Base-by-base conservation (phyloP, 495 filamentous ascomycete species). In the Xylaria curta region DNA sequence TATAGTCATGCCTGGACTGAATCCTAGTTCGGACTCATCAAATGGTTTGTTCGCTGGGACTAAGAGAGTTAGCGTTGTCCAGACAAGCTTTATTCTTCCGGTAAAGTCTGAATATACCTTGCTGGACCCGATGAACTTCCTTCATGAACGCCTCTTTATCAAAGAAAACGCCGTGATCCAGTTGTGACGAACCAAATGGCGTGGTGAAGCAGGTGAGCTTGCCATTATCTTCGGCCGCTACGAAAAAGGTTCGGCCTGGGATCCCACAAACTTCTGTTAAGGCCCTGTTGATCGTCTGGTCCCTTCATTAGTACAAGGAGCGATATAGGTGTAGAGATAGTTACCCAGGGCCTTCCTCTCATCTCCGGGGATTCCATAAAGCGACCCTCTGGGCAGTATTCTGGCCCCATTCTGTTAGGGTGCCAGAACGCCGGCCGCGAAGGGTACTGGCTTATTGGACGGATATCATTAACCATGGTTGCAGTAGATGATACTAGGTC, bases 401-500 rank as follows among this genome's bases (percentile, higher is more conserved):
- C 77, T 38, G 72, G 66, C 12, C 69, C 66, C 54, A 74, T 71
- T 49, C 73, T 70, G 24, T 68, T 72, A 54, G 64, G 66, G 19
- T 70, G 26, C 72, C 75, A 77, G 46, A 62, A 66, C 19, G 73
- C 13, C 28, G 70, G 42, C 44, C 76, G 73, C 26, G 67, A 56
- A 33, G 75, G 70, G 67, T 75, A 77, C 42, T 70, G 63, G n/a
- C 71, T 69, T 71, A 75, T 75, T 1, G 68, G 58, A 19, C 74
- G 67, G 24, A 49, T 65, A 40, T 51, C 26, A 9, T 78, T 76
- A n/a, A 77, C 77, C 77, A 78, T 78, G 71, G 61, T 65, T 72
- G 60, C 33, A 54, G 1, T 13, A 12, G 8, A 36, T 40, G 15
- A 15, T 47, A 51, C 0, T 24, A 38, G 9, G 17, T 46, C 38